Evolutionary conservation across 495 filamentous ascomycete genomes (phyloP).

Genomic region (Hypoxylon cercidicola): DNA sequence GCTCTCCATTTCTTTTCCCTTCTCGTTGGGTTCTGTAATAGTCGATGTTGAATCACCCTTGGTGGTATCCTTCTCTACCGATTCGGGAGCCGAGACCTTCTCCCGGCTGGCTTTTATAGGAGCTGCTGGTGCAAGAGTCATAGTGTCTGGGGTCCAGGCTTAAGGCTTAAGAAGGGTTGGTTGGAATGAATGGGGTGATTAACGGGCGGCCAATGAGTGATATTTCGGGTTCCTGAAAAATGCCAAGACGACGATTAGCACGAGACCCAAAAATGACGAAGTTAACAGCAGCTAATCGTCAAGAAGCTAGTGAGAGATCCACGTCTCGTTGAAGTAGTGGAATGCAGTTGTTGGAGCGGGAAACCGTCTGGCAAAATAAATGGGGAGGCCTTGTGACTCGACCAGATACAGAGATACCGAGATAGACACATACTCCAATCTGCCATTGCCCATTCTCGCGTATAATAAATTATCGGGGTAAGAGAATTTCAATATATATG

Average conservation of each 20-base stretch:
- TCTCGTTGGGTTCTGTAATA: conserved; percentile 40
- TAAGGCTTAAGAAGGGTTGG: neutral
- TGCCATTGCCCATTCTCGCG: conserved; percentile 13
- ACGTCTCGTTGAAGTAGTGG: conserved; percentile 4
- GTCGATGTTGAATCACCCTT: conserved; percentile 52
- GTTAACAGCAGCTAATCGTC: conserved; percentile 12
- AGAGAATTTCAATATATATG: conserved; percentile 28
- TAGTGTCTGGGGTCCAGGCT: conserved; percentile 10
- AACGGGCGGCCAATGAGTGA: conserved; percentile 37
- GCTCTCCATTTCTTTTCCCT: conserved; percentile 42
- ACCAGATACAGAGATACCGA: conserved; percentile 6
- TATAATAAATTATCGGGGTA: conserved; percentile 41
- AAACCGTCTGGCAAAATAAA: conserved; percentile 15
- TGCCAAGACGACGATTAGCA: conserved; percentile 36
- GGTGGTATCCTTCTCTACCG: conserved; percentile 30
- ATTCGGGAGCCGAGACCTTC: conserved; percentile 23
- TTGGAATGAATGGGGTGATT: conserved; percentile 38
- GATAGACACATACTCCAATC: conserved; percentile 10
- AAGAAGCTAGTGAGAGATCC: conserved; percentile 7
- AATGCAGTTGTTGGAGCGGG: conserved; percentile 11
- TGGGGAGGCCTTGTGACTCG: conserved; percentile 17
- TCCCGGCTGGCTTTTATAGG: conserved; percentile 37
- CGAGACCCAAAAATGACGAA: conserved; percentile 38
- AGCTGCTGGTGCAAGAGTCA: conserved; percentile 44
- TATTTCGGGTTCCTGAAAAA: conserved; percentile 36